phyloP scores from a whole-genome alignment of 2,329 filamentous ascomycete species.

The Lasiodiplodia sp. region DNA sequence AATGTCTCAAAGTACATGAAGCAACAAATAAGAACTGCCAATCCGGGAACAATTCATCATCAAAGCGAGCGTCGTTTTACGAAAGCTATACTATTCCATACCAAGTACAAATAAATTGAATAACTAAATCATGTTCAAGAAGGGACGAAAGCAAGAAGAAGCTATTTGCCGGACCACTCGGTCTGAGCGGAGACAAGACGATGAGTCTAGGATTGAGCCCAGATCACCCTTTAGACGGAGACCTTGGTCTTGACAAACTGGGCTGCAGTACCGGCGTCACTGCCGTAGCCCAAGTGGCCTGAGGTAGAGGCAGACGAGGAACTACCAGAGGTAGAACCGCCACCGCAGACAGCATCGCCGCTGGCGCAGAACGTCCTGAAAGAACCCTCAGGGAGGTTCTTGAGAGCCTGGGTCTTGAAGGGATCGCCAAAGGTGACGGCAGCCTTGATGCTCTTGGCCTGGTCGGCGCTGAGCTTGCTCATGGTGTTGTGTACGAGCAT shows the following conservation, averaged over 20 bases:
- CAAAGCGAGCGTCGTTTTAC: constrained; percentile 6
- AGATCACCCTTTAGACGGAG: not conserved
- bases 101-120: not conserved
- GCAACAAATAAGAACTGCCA: too few species aligned
- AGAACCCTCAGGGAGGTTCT: constrained; percentile 37
- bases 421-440: constrained; percentile 50
- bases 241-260: constrained; percentile 34
- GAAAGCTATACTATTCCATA: constrained; percentile 4
- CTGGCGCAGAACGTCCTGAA: constrained; percentile 34
- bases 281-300: constrained; percentile 42
- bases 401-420: constrained; percentile 38
- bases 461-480: constrained; percentile 8
- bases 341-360: constrained; percentile 31
- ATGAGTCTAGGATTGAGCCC: not conserved
- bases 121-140: constrained; percentile 18
- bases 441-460: constrained; percentile 33
- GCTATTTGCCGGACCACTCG: not conserved
- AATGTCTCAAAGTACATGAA: too few species aligned
- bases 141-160: not conserved
- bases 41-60: not conserved
- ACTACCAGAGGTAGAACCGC: constrained; percentile 35
- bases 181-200: not conserved
- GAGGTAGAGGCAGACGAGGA: constrained; percentile 33
- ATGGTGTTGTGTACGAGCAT: constrained; percentile 42
- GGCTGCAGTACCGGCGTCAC: constrained; percentile 39